Evolutionary conservation across 1,284 basidiomycete genomes (phyloP).

Genomic region (Cryptococcus sp.): DNA sequence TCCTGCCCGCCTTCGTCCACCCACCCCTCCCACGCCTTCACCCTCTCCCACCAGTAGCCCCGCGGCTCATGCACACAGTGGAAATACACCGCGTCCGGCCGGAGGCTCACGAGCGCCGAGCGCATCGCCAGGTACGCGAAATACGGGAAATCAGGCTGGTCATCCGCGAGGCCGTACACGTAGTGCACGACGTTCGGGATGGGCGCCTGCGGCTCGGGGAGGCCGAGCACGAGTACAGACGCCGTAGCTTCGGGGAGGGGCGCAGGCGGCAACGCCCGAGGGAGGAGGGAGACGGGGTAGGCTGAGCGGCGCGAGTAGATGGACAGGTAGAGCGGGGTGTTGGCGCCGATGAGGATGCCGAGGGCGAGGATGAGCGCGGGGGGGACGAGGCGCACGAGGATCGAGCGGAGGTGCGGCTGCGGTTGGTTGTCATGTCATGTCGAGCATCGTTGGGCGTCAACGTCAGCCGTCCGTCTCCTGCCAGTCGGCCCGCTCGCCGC

Average conservation of each 20-base stretch:
- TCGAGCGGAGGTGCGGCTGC: conserved; percentile 6
- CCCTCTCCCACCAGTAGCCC: conserved; percentile 43
- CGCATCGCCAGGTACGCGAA: conserved; percentile 48
- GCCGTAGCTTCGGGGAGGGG: conserved; percentile 13
- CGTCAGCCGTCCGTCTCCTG: background rate
- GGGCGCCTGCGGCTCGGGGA: conserved; percentile 24
- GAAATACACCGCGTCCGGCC: conserved; percentile 42
- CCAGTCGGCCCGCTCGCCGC: too few relatives aligned
- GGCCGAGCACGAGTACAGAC: background rate
- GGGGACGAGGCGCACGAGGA: conserved; percentile 9
- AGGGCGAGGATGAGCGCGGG: conserved; percentile 18
- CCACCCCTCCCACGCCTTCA: conserved; percentile 34
- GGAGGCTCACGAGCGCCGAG: conserved; percentile 38
- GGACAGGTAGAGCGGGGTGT: conserved; percentile 32
- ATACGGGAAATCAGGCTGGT: conserved; percentile 36
- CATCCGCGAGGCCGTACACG: conserved; percentile 36
- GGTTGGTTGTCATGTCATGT: background rate
- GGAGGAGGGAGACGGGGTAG: conserved; percentile 20
- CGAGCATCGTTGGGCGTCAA: too few relatives aligned
- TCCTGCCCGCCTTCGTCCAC: conserved; percentile 15
- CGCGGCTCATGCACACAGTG: conserved; percentile 34
- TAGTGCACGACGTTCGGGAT: conserved; percentile 46
- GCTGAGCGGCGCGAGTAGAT: conserved; percentile 28
- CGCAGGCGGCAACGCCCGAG: conserved; percentile 22
- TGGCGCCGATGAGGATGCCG: conserved; percentile 27